Base-by-base conservation (phyloP, 352 stramenopile genomes). In the Plasmopara viticola region DNA sequence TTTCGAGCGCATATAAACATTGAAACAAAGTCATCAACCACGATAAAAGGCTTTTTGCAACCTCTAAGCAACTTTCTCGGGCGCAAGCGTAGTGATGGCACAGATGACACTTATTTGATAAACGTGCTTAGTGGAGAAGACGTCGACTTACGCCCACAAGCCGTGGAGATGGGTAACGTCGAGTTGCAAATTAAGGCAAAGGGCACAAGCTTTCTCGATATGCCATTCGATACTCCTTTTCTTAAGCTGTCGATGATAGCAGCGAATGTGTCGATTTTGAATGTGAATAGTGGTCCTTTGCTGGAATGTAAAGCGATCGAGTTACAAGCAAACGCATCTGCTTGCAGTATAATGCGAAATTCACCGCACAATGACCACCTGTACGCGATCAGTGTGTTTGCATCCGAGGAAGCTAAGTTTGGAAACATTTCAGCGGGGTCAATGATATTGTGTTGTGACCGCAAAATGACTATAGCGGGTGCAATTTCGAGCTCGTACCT, bases 191-290 rank as follows among this genome's bases (percentile, higher is more conserved):
- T 84, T 25, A 54, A 63, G 20, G 63, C 76, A 18, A 62, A 58
- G 18, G 61, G 67, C 5, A 60, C 54, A 31, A 59, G 20, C 13
- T 45, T 68, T 6, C 44, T 87, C 10, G 54, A 84, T 33, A 68
- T 87, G 62, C 69, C 73, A n/a, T 84, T 87, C 28, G 69, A 80
- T 28, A 73, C 71, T 0, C 71, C 76, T 0, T 79, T 84, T 54
- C 35, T 82, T 41, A 69, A 58, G 18, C 37, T 87, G 15, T 70
- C 60, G 0, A 58, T 85, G 20, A 62, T 48, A 9, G 76, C 63
- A 25, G 60, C 62, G 51, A 84, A 87, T 25, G 66, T 77, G 29
- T 74, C 62, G 0, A 55, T 87, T 33, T 34, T 47, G 4, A 70
- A 66, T 45, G 59, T 78, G 5, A 82, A 69, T 44, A 74, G 71